These are phyloP conservation scores for Amphichorda felina DNA, from an alignment of 2,329 filamentous ascomycete genomes.

Conservation along the genomic window DNA sequence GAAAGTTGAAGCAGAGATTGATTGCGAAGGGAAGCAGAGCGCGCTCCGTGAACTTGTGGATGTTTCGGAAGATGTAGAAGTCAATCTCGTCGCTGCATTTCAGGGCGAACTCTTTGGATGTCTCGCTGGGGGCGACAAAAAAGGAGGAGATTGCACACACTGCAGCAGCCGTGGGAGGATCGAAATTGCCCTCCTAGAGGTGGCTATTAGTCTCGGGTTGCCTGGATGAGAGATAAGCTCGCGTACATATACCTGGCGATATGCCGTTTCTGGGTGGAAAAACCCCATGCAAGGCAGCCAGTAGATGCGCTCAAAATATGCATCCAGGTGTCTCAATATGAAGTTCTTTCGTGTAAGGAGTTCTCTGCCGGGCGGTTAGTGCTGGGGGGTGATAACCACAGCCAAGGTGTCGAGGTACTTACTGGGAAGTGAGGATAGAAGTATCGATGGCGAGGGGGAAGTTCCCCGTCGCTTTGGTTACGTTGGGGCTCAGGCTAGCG, in stretches of 20 bases:
- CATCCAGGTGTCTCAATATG: slow-evolving; percentile 22
- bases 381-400: not conserved
- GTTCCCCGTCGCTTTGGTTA: not conserved
- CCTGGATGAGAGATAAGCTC: not conserved
- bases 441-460: slow-evolving; percentile 11
- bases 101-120: slow-evolving; percentile 20
- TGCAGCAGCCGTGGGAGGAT: slow-evolving; percentile 21
- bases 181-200: slow-evolving; percentile 17
- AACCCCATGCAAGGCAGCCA: slow-evolving; percentile 26
- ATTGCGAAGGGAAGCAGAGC: slow-evolving; percentile 21
- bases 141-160: slow-evolving; percentile 24
- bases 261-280: slow-evolving; percentile 21
- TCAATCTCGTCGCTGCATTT: slow-evolving; percentile 26
- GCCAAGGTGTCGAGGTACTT: slow-evolving; percentile 5
- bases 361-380: slow-evolving; percentile 11
- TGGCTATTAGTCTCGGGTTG: not conserved
- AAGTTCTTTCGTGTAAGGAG: slow-evolving; percentile 20
- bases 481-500: slow-evolving; percentile 7
- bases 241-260: slow-evolving; percentile 20
- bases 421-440: slow-evolving; percentile 15
- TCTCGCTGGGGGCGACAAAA: slow-evolving; percentile 18
- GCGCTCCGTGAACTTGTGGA: slow-evolving; percentile 22
- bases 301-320: slow-evolving; percentile 25
- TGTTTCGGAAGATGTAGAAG: slow-evolving; percentile 24
- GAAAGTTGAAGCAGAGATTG: slow-evolving; percentile 22